Conservation (phyloP, 1,139 yeast species). For the Scheffersomyces lignicola region DNA sequence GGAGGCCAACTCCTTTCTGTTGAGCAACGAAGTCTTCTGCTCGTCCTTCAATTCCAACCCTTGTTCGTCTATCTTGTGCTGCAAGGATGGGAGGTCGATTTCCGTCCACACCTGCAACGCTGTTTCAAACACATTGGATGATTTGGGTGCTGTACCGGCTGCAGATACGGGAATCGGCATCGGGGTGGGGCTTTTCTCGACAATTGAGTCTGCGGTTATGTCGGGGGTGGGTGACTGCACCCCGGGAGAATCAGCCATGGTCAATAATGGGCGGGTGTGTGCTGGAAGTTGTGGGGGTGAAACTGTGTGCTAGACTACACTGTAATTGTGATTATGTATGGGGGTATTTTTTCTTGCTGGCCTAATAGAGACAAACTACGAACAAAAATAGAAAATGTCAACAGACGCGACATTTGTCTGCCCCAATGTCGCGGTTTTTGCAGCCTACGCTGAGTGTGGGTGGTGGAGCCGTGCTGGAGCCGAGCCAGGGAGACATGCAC, state of each 20-base stretch:
- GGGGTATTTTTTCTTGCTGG: no score
- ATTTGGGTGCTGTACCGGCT: conserved; percentile 5
- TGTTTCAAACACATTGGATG: conserved; percentile 27
- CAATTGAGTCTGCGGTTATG: background rate
- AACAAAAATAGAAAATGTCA: no score
- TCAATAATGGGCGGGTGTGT: no score
- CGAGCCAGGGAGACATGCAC: no score
- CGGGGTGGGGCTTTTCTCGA: conserved; percentile 1
- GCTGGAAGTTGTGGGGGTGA: no score
- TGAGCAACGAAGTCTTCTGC: conserved; percentile 64
- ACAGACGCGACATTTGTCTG: no score
- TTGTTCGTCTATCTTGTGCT: conserved; percentile 69
- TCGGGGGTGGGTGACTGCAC: conserved; percentile 1
- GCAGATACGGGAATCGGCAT: background rate
- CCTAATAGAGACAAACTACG: no score
- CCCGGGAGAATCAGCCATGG: background rate
- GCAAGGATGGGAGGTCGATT: conserved; percentile 67
- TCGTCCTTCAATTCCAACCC: conserved; percentile 71
- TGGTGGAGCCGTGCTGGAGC: no score
- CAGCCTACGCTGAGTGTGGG: no score
- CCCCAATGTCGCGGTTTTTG: no score
- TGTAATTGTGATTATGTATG: no score
- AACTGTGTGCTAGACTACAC: no score
- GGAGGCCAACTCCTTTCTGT: conserved; percentile 74
- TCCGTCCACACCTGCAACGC: conserved; percentile 81